A percentile compares a stretch with the other conserved stretches of the same genome.
phyloP scores from a whole-genome alignment of 1,139 yeast species.

The Saccharomyces pastorianus region DNA sequence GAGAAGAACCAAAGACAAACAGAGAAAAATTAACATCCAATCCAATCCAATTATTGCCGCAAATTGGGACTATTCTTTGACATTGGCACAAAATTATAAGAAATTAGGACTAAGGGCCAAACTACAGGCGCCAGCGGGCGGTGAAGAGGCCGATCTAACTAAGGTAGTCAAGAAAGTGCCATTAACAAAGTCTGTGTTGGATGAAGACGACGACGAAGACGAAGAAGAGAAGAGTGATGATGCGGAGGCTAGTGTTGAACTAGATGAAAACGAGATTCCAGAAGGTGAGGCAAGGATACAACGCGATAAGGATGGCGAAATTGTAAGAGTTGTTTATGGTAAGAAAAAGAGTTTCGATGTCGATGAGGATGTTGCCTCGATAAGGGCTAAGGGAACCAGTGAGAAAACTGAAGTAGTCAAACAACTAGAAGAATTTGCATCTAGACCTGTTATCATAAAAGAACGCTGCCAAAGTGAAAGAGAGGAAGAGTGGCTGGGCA shows the following conservation, averaged over 20 bases:
- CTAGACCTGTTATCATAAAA: constrained; percentile 41
- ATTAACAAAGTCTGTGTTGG: constrained; percentile 25
- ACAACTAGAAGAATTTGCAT: constrained; percentile 64
- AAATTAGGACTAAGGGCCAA: constrained; percentile 65
- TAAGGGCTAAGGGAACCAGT: constrained; percentile 28
- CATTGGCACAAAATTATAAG: constrained; percentile 77
- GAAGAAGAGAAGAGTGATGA: constrained; percentile 30
- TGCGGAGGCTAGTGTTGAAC: constrained; percentile 36
- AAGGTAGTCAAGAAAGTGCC: constrained; percentile 22
- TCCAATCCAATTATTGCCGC: constrained; percentile 78
- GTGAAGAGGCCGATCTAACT: constrained; percentile 45
- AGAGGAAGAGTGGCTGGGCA: constrained; percentile 65
- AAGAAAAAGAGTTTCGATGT: constrained; percentile 34
- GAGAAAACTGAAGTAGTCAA: constrained; percentile 48
- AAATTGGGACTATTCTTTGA: constrained; percentile 79
- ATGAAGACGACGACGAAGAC: constrained; percentile 34
- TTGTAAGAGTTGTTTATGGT: constrained; percentile 64
- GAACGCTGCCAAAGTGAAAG: constrained; percentile 60
- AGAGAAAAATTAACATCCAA: constrained; percentile 52
- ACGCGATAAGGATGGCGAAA: constrained; percentile 66
- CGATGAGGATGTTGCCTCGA: constrained; percentile 25
- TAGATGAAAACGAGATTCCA: constrained; percentile 49
- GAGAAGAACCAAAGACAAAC: constrained; percentile 60
- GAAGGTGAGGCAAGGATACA: constrained; percentile 79
- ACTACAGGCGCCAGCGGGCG: constrained; percentile 61